These are phyloP conservation scores for Fusarium robinianum DNA, from an alignment of 2,329 filamentous ascomycete genomes.

Conservation along the genomic window DNA sequence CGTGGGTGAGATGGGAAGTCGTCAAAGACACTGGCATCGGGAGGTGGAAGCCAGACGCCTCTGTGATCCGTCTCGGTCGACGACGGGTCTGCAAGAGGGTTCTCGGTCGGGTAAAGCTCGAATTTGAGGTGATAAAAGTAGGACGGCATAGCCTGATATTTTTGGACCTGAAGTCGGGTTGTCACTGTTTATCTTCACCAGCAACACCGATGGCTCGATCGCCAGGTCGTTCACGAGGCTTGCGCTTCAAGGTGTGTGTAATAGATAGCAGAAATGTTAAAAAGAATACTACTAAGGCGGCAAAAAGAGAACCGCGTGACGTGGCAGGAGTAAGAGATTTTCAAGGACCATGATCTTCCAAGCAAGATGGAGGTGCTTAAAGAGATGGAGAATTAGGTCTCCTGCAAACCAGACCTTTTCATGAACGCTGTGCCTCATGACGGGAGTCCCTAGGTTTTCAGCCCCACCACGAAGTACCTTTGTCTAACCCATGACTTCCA, in stretches of 20 bases:
- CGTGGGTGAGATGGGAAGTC: constrained; percentile 57
- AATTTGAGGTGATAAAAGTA: constrained; percentile 71
- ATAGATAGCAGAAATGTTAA: neutral
- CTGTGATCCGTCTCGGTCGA: constrained; percentile 16
- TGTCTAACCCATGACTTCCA: too few species aligned
- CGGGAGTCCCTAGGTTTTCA: too few species aligned
- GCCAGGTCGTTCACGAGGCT: constrained; percentile 3
- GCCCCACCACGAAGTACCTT: constrained; percentile 10
- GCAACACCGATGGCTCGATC: neutral
- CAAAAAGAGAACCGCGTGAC: constrained; percentile 21
- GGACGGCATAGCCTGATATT: constrained; percentile 55
- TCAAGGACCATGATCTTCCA: constrained; percentile 26
- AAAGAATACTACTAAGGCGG: constrained; percentile 26
- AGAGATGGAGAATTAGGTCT: neutral
- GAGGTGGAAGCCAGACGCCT: constrained; percentile 56
- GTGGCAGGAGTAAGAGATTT: neutral
- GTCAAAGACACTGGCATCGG: constrained; percentile 58
- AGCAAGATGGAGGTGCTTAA: neutral
- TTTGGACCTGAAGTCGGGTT: neutral
- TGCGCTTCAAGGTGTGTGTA: neutral
- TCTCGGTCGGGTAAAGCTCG: constrained; percentile 61
- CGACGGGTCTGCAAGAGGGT: constrained; percentile 36
- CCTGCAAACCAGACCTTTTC: too few species aligned
- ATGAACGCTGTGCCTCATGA: too few species aligned
- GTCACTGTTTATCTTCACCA: neutral